Conservation (phyloP, 106 monocot species). For the Narthecium ossifragum region DNA sequence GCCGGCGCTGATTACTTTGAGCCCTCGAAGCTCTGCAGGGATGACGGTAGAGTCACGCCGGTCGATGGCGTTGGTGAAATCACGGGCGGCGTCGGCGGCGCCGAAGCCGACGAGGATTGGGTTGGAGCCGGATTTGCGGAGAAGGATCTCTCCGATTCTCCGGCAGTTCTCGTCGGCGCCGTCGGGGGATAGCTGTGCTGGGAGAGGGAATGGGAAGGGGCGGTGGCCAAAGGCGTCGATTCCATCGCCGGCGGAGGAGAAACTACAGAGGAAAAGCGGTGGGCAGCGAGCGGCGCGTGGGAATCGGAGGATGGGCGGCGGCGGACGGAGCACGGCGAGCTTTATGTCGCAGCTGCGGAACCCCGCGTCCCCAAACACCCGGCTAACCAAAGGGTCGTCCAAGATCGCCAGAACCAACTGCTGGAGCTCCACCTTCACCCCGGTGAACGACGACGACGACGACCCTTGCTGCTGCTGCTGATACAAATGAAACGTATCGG, state of each 20-base stretch:
- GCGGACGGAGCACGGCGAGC: conserved; percentile 58
- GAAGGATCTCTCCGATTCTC: conserved; percentile 47
- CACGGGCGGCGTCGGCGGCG: conserved; percentile 39
- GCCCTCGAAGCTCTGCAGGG: conserved; percentile 28
- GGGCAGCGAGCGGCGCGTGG: conserved; percentile 46
- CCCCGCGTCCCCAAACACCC: conserved; percentile 69
- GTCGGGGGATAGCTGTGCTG: background rate
- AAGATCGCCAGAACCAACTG: conserved; percentile 68
- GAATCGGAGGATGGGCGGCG: conserved; percentile 47
- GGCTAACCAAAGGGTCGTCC: conserved; percentile 70
- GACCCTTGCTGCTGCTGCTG: conserved; percentile 19
- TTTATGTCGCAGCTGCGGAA: conserved; percentile 73
- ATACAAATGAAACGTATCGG: conserved; percentile 87
- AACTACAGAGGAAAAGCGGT: conserved; percentile 34
- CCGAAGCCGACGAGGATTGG: conserved; percentile 66
- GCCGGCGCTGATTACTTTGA: conserved; percentile 21
- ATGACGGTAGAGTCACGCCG: conserved; percentile 16
- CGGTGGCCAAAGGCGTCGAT: too few species aligned
- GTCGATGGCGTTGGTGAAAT: conserved; percentile 32
- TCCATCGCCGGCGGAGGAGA: conserved; percentile 21
- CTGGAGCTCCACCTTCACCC: conserved; percentile 80
- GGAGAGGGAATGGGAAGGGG: conserved; percentile 11
- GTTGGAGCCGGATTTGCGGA: conserved; percentile 13
- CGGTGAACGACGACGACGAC: conserved; percentile 27
- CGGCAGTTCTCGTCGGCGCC: conserved; percentile 40